Percentiles rank a stretch among this genome's conserved stretches.
Conservation (phyloP, 2,329 filamentous ascomycete species). For the Cladosporium phlei region DNA sequence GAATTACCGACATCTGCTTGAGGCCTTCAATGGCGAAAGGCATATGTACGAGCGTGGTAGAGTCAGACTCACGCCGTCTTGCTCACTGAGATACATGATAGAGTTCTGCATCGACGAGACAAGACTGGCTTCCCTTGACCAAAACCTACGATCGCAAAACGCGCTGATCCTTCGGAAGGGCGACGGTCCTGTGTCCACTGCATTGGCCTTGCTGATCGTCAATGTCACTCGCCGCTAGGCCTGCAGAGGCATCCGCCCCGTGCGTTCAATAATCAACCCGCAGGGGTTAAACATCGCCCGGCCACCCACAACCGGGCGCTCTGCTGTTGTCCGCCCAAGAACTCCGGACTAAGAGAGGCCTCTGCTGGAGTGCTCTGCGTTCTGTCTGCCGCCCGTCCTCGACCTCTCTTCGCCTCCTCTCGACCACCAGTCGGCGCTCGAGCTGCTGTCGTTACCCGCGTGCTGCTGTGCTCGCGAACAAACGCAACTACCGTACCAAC, state of each 20-base stretch:
- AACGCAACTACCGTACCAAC: neutral
- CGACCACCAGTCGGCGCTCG: slow-evolving; percentile 6
- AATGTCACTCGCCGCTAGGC: slow-evolving; percentile 5
- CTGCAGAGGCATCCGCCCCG: slow-evolving; percentile 12
- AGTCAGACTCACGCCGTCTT: too few relatives aligned
- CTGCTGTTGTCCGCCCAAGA: neutral
- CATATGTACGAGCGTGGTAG: too few relatives aligned
- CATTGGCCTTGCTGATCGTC: slow-evolving; percentile 7
- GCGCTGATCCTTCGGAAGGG: slow-evolving; percentile 7
- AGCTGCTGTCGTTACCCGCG: slow-evolving; percentile 5
- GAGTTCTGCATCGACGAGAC: too few relatives aligned
- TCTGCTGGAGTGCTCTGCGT: neutral
- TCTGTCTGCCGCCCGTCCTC: slow-evolving; percentile 4
- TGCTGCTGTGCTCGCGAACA: slow-evolving; percentile 11
- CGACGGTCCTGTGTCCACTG: neutral
- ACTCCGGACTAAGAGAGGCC: slow-evolving; percentile 8
- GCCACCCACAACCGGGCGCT: neutral
- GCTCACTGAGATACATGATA: too few relatives aligned
- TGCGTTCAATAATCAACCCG: neutral
- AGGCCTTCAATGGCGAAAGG: too few relatives aligned
- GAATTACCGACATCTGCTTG: too few relatives aligned
- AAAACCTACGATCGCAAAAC: too few relatives aligned
- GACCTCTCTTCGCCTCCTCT: slow-evolving; percentile 4
- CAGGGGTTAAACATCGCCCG: slow-evolving; percentile 6
- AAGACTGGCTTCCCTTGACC: too few relatives aligned